Conservation (phyloP, 345 rosid species). For the Chamaenerion angustifolium region DNA sequence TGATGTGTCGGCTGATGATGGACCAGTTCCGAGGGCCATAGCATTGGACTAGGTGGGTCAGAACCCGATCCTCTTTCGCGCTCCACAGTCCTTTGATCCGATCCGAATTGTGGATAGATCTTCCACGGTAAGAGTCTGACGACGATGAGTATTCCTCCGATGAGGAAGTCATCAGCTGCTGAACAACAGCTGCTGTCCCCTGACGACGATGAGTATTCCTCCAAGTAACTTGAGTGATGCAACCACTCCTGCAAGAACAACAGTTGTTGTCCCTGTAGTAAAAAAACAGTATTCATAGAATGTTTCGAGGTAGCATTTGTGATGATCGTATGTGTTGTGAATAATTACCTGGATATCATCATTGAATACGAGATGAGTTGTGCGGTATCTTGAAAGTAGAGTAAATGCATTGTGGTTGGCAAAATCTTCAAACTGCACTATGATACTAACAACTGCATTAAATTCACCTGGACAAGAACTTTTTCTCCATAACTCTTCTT, state of each 20-base stretch:
- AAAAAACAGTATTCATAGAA: neutral
- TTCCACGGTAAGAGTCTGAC: neutral
- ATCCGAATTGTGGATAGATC: slow-evolving; percentile 1
- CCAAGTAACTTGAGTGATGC: slow-evolving; percentile 58
- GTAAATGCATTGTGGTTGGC: slow-evolving; percentile 90
- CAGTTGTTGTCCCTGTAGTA: slow-evolving; percentile 80
- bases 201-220: no score
- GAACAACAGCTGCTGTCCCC: no score
- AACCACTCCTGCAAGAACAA: slow-evolving; percentile 79
- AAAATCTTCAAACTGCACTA: slow-evolving; percentile 82
- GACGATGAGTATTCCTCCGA: neutral
- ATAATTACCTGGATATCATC: slow-evolving; percentile 74
- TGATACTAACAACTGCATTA: slow-evolving; percentile 3
- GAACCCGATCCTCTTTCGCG: no score
- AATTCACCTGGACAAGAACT: slow-evolving; percentile 60
- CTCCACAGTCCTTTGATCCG: slow-evolving; percentile 46
- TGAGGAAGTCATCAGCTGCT: no score
- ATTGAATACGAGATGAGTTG: slow-evolving; percentile 80
- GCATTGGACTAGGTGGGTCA: no score
- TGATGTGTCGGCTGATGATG: no score
- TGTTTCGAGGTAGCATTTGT: no score
- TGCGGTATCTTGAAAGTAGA: slow-evolving; percentile 56
- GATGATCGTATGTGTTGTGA: no score
- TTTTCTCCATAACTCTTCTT: slow-evolving; percentile 89
- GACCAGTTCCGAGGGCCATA: no score